These are phyloP conservation scores for Platanthera guangdongensis DNA, from an alignment of 106 monocot species.

Conservation along the genomic window DNA sequence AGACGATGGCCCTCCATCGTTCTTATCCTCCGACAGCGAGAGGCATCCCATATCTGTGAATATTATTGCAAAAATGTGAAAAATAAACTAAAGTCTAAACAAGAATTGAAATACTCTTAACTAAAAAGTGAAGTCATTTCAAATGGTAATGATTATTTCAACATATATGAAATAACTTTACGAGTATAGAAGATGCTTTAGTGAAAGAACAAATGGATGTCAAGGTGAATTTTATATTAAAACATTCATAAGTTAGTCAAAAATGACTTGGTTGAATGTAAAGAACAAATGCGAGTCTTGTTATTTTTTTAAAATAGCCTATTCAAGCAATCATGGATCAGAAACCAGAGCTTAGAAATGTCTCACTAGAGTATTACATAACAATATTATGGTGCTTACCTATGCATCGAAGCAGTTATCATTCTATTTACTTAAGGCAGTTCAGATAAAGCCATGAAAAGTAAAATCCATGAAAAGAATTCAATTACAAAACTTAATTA, in stretches of 20 bases:
- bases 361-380: too few species aligned
- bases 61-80: background rate
- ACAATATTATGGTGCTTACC: too few species aligned
- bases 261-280: background rate
- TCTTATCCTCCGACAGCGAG: constrained; percentile 70
- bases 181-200: background rate
- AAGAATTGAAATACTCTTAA: background rate
- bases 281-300: background rate
- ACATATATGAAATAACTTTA: background rate
- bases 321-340: background rate
- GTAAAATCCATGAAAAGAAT: too few species aligned
- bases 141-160: background rate
- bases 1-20: constrained; percentile 85
- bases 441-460: too few species aligned
- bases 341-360: too few species aligned
- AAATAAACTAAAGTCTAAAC: background rate
- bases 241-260: background rate
- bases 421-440: too few species aligned
- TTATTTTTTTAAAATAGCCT: constrained; percentile 1
- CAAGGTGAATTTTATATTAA: background rate
- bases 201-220: background rate
- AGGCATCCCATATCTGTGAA: constrained; percentile 96
- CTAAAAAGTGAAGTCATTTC: background rate
- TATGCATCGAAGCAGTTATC: too few species aligned
- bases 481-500: too few species aligned